Evolutionary conservation across 2,329 filamentous ascomycete species (phyloP).

Genomic region (Achaetomium macrosporum): DNA sequence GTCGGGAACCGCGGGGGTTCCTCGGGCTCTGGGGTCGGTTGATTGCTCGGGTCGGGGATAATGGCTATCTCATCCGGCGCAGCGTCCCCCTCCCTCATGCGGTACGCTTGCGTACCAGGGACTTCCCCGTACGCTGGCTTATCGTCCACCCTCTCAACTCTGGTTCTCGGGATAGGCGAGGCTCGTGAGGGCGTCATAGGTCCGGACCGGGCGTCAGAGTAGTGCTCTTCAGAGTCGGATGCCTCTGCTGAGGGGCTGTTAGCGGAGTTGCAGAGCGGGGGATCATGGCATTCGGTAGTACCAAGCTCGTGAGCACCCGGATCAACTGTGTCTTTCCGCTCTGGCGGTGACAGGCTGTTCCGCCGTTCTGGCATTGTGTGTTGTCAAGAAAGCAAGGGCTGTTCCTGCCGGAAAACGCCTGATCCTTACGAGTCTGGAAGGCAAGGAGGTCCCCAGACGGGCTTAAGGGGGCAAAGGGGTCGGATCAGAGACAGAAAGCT

Average conservation of each 20-base stretch:
- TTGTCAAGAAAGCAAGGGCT: slow-evolving; percentile 8
- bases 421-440: no score
- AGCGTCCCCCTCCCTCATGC: slow-evolving; percentile 51
- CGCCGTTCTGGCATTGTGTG: slow-evolving; percentile 29
- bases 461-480: no score
- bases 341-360: slow-evolving; percentile 37
- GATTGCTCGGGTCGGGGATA: slow-evolving; percentile 29
- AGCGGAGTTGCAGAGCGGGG: background rate
- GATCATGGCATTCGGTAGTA: slow-evolving; percentile 28
- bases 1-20: slow-evolving; percentile 25
- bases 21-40: slow-evolving; percentile 26
- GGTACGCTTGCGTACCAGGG: slow-evolving; percentile 54
- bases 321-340: slow-evolving; percentile 41
- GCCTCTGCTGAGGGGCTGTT: slow-evolving; percentile 34
- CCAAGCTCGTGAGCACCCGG: slow-evolving; percentile 57
- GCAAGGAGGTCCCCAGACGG: no score
- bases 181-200: slow-evolving; percentile 36
- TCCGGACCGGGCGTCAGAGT: slow-evolving; percentile 58
- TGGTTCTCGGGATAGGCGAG: slow-evolving; percentile 53
- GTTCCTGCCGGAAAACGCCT: background rate
- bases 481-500: no score
- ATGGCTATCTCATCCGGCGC: slow-evolving; percentile 56
- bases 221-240: slow-evolving; percentile 64
- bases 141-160: slow-evolving; percentile 54
- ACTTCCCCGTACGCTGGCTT: slow-evolving; percentile 56